Evolutionary conservation across 805 yeast species (phyloP), one percentile per base, ranked within the genome.

Genomic region (Wickerhamiella azymoides): DNA sequence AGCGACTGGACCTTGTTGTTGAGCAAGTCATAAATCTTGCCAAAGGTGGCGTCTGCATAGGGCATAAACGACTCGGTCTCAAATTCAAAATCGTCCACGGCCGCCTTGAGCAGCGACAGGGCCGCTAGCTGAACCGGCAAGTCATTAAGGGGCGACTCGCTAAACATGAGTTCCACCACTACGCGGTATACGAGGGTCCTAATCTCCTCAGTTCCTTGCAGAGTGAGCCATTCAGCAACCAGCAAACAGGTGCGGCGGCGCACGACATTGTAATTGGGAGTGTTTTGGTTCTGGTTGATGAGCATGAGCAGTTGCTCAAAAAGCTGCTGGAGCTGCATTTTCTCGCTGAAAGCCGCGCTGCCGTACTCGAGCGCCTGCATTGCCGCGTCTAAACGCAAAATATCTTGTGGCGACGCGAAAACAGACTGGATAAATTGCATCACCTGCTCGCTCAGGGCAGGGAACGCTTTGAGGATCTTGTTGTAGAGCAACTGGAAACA

Each of bases 81-180:
- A 60, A 89, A 88, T 49, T 83, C 88, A 84, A 93, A 84, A 55
- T 86, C 96, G 50, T 84, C 88, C 27, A 89, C 68, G 41, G 83
- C 69, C 25, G 74, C 70, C 49, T 77, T 71, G 17, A 88, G 63
- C 0, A 89, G 76, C 54, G 79, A 80, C 13, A 80, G 69, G 0
- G 92, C 79, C 0, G 93, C 76, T 18, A 92, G 59, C 53, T 72
- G 72, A 2, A 92, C 94, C n/a, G 89, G 94, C 46, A 72, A 69
- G 59, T 92, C 97, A 52, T 78, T 74, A 24, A 67, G 60, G 27
- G 69, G 63, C 32, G 70, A 67, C 2, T 66, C 51, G 10, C 70
- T 62, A 44, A 66, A 58, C 51, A 85, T 58, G n/a, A 78, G 63
- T 35, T 62, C 61, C 16, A 70, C 50, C 24, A 85, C 66, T 36